phyloP scores from a whole-genome alignment of 495 filamentous ascomycete species.

The Talaromyces ruber region DNA sequence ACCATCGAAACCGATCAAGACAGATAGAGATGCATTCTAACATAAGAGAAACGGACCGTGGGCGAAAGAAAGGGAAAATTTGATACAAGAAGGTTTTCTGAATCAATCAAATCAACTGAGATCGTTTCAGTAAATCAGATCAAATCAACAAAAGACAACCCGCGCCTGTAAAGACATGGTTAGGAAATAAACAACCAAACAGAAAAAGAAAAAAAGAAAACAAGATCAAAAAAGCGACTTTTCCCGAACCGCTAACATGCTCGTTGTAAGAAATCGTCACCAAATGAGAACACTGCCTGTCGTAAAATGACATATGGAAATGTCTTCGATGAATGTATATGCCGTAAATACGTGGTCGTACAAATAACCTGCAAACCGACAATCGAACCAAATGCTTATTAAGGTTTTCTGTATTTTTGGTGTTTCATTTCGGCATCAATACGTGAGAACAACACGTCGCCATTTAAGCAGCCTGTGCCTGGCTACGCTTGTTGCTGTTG shows the following conservation, averaged over 20 bases:
- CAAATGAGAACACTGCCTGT: not conserved
- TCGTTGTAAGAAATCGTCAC: conserved; percentile 4
- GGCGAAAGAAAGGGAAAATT: not conserved
- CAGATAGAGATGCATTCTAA: not conserved
- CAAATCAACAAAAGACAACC: not conserved
- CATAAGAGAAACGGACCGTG: not conserved
- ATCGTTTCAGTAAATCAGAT: not conserved
- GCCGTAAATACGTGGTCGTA: not conserved
- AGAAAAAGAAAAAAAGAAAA: conserved; percentile 1
- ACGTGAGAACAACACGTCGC: not conserved
- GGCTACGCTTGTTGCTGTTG: conserved; percentile 39
- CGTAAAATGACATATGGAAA: not conserved
- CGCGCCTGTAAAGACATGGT: not conserved
- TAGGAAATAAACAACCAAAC: conserved; percentile 1
- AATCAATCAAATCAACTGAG: not conserved
- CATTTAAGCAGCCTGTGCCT: conserved; percentile 39
- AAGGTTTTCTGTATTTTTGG: not conserved
- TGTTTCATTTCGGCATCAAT: conserved; percentile 3
- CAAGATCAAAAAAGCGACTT: not conserved
- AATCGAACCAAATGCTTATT: not conserved
- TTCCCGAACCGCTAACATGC: not conserved
- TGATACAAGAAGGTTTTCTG: conserved; percentile 2
- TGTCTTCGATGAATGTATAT: not conserved
- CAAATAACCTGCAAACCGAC: not conserved
- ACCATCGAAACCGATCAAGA: not conserved